Evolutionary conservation across 495 filamentous ascomycete genomes (phyloP), one percentile per base, ranked within the genome.

Genomic region (Aspergillus homomorphus): DNA sequence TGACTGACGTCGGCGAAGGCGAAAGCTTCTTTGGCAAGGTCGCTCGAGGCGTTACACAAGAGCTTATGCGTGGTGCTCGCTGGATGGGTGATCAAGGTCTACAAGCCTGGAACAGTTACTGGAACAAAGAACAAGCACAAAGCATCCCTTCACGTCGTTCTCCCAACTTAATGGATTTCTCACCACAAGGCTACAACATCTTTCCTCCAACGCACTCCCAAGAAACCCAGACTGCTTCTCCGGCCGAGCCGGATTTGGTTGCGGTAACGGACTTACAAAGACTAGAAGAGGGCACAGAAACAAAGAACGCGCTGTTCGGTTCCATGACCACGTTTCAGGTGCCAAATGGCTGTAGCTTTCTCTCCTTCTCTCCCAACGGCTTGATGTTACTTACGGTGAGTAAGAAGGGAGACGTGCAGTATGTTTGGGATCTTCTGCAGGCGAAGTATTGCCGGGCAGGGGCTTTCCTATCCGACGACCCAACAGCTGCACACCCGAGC

Each of bases 371-470:
- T 45, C 92, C 94, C 0, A 88, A 83, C 46, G 93, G 93, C 2
- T 73, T 96, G 2, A 84, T 85, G 67, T 76, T 98, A 10, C 84
- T 98, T 59, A 98, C 90, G 1, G 92, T 89, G 18, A 97, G 89
- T 69, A 88, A 83, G 63, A 97, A 96, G 62, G 94, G 94, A 10
- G 94, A 98, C 66, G 84, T 94, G 4, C 87, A 95, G 69, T 89
- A 88, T 58, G 85, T 97, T 2, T 98, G 94, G 94, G 90, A 96
- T 73, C 73, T 97, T 52, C 88, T 93, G 85, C 88, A 89, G 62
- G 60, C 67, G 8, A 78, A 70, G 43, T 63, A 76, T 59, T 77
- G 75, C 33, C 70, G 77, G 44, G 68, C 76, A 16, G 72, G 68
- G 53, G 64, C 65, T 30, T 77, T 80, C 50, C 65, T 78, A 46